A percentile compares a stretch with the other conserved stretches of the same genome.
Conservation (phyloP, 169 alveolate species). For the Miamiensis avidus region DNA sequence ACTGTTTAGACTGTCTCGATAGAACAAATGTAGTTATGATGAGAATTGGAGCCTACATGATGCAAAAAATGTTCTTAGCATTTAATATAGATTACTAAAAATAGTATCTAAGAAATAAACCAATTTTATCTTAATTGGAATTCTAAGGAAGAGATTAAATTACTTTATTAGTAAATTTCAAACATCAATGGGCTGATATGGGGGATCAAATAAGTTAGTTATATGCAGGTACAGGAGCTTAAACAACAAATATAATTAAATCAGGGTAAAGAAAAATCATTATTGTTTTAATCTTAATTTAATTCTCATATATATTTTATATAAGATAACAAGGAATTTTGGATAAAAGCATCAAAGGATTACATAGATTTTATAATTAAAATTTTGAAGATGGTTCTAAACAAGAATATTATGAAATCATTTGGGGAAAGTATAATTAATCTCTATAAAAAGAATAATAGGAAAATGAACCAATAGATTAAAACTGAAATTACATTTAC, state of each 20-base stretch:
- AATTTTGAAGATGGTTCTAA: conserved; percentile 64
- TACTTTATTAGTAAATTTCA: conserved; percentile 43
- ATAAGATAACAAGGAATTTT: conserved; percentile 22
- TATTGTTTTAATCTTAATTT: too few relatives aligned
- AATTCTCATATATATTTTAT: too few relatives aligned
- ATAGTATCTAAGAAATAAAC: background rate
- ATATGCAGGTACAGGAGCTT: conserved; percentile 61
- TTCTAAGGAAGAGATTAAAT: too few relatives aligned
- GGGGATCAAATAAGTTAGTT: conserved; percentile 58
- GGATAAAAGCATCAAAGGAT: conserved; percentile 53
- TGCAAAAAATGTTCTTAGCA: background rate
- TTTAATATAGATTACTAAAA: too few relatives aligned
- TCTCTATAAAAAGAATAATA: background rate
- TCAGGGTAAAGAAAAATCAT: conserved; percentile 50
- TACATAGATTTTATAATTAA: conserved; percentile 57
- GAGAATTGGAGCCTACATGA: conserved; percentile 6
- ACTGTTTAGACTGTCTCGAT: conserved; percentile 83
- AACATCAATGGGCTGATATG: conserved; percentile 60
- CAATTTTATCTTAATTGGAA: background rate
- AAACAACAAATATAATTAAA: conserved; percentile 53
- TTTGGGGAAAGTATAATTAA: conserved; percentile 38
- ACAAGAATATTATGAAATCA: conserved; percentile 55
- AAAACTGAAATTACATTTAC: too few relatives aligned
- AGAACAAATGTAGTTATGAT: conserved; percentile 57
- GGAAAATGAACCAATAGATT: too few relatives aligned